Evolutionary conservation across 2,329 filamentous ascomycete genomes (phyloP).

Genomic region (Aspergillus awamori): DNA sequence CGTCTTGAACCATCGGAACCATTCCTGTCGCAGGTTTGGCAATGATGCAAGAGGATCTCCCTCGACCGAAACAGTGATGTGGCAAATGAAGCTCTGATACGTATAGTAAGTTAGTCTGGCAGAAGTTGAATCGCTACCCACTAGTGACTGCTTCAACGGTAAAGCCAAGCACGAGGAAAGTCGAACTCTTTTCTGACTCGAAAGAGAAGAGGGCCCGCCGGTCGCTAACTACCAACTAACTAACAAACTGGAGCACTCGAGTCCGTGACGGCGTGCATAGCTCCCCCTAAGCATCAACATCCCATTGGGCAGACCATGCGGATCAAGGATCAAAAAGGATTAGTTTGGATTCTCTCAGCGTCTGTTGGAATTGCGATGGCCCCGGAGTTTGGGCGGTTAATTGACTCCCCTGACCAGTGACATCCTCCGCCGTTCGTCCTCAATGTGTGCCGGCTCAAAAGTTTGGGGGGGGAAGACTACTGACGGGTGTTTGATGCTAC

Average conservation of each 20-base stretch:
- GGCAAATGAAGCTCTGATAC: background rate
- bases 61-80: background rate
- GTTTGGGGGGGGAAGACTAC: background rate
- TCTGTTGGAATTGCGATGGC: background rate
- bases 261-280: background rate
- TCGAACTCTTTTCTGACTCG: background rate
- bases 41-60: slow-evolving; percentile 1
- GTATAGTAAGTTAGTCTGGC: too few species aligned
- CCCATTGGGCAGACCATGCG: background rate
- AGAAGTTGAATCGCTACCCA: too few species aligned
- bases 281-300: background rate
- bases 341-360: background rate
- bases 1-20: slow-evolving; percentile 2
- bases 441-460: background rate
- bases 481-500: background rate
- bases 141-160: background rate
- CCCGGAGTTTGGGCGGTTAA: background rate
- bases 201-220: background rate
- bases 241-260: background rate
- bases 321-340: slow-evolving; percentile 5
- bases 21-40: background rate
- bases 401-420: background rate
- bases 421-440: background rate
- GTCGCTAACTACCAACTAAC: too few species aligned
- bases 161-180: background rate